Conservation (phyloP, 305 asterid species). For the Withania somnifera region DNA sequence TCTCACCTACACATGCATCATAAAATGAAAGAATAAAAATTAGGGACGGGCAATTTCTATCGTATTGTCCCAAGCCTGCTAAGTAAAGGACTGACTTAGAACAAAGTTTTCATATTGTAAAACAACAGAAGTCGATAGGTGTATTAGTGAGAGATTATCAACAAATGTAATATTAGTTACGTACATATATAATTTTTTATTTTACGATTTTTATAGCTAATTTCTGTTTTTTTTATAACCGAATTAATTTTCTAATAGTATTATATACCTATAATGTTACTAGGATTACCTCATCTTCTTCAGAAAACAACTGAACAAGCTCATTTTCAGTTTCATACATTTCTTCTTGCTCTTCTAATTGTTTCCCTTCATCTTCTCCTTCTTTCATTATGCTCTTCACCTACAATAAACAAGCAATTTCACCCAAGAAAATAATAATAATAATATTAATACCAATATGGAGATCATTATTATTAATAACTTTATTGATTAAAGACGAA, state of each 20-base stretch:
- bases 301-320: conserved; percentile 52
- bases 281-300: conserved; percentile 83
- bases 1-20: too few relatives aligned
- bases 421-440: background rate
- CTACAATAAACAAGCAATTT: conserved; percentile 17
- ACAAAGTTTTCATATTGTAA: too few relatives aligned
- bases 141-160: too few relatives aligned
- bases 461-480: background rate
- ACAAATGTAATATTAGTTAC: background rate
- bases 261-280: too few relatives aligned
- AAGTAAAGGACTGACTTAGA: too few relatives aligned
- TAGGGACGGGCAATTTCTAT: background rate
- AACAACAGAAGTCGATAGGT: background rate
- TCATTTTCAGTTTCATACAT: conserved; percentile 52
- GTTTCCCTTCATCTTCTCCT: conserved; percentile 27
- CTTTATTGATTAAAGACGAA: too few relatives aligned
- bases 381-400: conserved; percentile 23
- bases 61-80: too few relatives aligned
- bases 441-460: background rate
- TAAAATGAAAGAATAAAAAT: background rate
- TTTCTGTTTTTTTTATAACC: background rate
- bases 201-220: background rate
- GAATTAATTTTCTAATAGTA: too few relatives aligned
- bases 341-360: conserved; percentile 31
- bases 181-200: too few relatives aligned